These are phyloP conservation scores for Hyphodiscus sp. DNA, from an alignment of 2,329 filamentous ascomycete species.

Conservation along the genomic window DNA sequence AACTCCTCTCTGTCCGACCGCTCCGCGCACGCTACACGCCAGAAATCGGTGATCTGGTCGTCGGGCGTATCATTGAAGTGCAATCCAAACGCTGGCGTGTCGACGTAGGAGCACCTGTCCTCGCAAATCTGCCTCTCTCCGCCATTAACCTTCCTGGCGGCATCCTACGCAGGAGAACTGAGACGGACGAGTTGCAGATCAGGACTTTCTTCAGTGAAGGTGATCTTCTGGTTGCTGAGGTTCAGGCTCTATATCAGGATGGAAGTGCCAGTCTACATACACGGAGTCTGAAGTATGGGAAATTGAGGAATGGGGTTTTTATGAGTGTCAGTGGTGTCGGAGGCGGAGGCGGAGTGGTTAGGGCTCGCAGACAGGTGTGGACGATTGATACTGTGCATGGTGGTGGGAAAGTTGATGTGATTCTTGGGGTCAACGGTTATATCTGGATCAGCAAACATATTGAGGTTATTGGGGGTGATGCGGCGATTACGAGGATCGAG, in stretches of 20 bases:
- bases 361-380: conserved; percentile 81
- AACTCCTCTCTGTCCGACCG: conserved; percentile 85
- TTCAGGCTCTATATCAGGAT: conserved; percentile 82
- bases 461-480: conserved; percentile 44
- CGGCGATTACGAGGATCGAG: conserved; percentile 75
- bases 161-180: conserved; percentile 83
- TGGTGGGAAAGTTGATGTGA: conserved; percentile 68
- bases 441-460: conserved; percentile 90
- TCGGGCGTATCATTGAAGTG: conserved; percentile 92
- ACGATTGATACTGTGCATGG: conserved; percentile 57
- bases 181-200: conserved; percentile 95
- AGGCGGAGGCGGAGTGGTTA: conserved; percentile 72
- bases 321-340: conserved; percentile 74
- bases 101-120: conserved; percentile 80
- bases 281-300: conserved; percentile 85
- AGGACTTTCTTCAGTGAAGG: conserved; percentile 95
- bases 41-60: conserved; percentile 91
- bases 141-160: conserved; percentile 94
- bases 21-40: conserved; percentile 89
- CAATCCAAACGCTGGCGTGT: conserved; percentile 91
- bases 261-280: conserved; percentile 86
- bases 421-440: conserved; percentile 93
- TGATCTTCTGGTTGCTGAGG: conserved; percentile 88
- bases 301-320: conserved; percentile 89
- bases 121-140: conserved; percentile 77